phyloP scores from a whole-genome alignment of 345 rosid genomes.

The Garcia nutans region DNA sequence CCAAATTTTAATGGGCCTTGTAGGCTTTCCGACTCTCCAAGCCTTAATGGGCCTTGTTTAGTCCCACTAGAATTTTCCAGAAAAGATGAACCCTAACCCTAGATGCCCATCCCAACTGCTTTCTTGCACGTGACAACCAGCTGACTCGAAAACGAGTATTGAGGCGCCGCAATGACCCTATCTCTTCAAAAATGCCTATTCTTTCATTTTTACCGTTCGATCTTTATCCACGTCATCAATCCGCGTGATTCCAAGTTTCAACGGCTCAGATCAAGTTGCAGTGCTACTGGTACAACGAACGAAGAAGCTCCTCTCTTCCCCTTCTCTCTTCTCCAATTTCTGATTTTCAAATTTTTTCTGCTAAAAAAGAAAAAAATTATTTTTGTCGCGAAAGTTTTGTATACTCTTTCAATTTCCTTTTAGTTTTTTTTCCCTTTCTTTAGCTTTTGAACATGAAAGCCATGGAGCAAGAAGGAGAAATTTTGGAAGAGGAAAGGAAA shows the following conservation, averaged over 20 bases:
- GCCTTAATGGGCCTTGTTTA: not conserved
- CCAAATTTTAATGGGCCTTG: too few relatives aligned
- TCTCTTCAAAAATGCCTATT: conserved; percentile 33
- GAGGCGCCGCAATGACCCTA: conserved; percentile 41
- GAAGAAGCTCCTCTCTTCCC: conserved; percentile 36
- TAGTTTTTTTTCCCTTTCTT: not conserved
- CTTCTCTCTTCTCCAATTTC: conserved; percentile 24
- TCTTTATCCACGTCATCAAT: conserved; percentile 49
- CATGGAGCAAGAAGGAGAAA: conserved; percentile 45
- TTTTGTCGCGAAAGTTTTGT: conserved; percentile 15
- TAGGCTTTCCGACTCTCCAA: not conserved
- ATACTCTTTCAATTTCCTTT: not conserved
- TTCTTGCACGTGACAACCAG: conserved; percentile 40
- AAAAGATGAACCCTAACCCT: conserved; percentile 26
- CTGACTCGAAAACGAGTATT: conserved; percentile 23
- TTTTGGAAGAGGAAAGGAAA: conserved; percentile 38
- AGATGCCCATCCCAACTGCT: conserved; percentile 20
- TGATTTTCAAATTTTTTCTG: conserved; percentile 8
- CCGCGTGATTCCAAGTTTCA: conserved; percentile 39
- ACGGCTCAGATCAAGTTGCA: conserved; percentile 62
- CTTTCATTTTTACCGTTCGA: conserved; percentile 42
- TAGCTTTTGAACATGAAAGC: conserved; percentile 39
- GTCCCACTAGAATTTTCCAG: not conserved
- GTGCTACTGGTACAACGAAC: conserved; percentile 56
- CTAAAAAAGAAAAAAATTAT: conserved; percentile 13